Evolutionary conservation across 1,139 yeast genomes (phyloP).

Genomic region (Zygosaccharomyces pseudobailii): DNA sequence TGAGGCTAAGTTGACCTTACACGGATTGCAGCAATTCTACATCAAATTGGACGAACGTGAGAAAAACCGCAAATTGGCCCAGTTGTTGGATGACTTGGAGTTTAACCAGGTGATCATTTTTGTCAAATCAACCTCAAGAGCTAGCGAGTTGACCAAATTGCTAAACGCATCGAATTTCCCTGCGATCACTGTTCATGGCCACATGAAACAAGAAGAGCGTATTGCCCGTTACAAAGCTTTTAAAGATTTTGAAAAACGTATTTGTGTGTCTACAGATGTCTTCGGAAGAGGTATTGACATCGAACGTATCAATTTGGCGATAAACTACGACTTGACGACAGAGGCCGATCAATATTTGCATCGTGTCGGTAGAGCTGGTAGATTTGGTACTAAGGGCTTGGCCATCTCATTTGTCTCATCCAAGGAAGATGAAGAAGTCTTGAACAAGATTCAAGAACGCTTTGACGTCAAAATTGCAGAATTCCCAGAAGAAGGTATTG

Average conservation of each 20-base stretch:
- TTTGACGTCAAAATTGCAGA: slow-evolving; percentile 93
- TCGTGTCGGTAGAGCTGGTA: slow-evolving; percentile 99
- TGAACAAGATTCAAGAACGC: slow-evolving; percentile 92
- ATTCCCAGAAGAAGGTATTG: slow-evolving; percentile 98
- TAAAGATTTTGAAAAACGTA: slow-evolving; percentile 97
- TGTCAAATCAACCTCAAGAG: slow-evolving; percentile 89
- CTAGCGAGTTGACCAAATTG: slow-evolving; percentile 84
- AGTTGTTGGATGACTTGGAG: slow-evolving; percentile 87
- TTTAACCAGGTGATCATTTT: slow-evolving; percentile 97
- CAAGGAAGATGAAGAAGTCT: slow-evolving; percentile 83
- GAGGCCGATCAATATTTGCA: slow-evolving; percentile 98
- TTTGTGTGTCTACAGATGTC: slow-evolving; percentile 96
- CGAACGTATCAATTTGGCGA: slow-evolving; percentile 96
- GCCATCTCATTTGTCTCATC: slow-evolving; percentile 86
- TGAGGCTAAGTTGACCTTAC: slow-evolving; percentile 94
- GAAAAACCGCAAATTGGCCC: slow-evolving; percentile 90
- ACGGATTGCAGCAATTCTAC: slow-evolving; percentile 96
- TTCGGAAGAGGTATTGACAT: slow-evolving; percentile 99
- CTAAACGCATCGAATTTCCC: slow-evolving; percentile 95
- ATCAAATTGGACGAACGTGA: slow-evolving; percentile 85
- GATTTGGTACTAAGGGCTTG: slow-evolving; percentile 98
- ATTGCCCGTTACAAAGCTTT: slow-evolving; percentile 93
- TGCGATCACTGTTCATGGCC: slow-evolving; percentile 94
- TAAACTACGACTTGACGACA: slow-evolving; percentile 83
- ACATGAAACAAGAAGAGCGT: slow-evolving; percentile 96